These are phyloP conservation scores for Tricholoma matsutake DNA, from an alignment of 768 basidiomycete genomes.

Conservation along the genomic window DNA sequence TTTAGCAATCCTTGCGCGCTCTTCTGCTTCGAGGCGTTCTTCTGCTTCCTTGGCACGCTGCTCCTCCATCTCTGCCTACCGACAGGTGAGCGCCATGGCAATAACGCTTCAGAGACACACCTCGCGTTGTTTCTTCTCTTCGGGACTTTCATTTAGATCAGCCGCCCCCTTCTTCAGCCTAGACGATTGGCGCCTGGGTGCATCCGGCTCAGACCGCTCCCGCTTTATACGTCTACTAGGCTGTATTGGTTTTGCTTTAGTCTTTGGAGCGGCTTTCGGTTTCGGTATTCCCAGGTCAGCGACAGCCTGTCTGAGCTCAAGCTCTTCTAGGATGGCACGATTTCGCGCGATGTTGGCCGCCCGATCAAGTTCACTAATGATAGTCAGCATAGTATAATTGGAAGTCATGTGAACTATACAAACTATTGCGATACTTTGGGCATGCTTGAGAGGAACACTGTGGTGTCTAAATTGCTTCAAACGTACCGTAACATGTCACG, in stretches of 20 bases:
- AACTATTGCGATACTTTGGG: slow-evolving; percentile 50
- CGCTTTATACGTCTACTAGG: slow-evolving; percentile 54
- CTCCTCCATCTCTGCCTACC: slow-evolving; percentile 49
- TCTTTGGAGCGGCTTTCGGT: slow-evolving; percentile 28
- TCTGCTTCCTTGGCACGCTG: slow-evolving; percentile 56
- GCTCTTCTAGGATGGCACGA: slow-evolving; percentile 66
- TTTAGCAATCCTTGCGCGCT: slow-evolving; percentile 58
- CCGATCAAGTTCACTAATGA: slow-evolving; percentile 59
- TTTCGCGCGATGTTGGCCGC: slow-evolving; percentile 83
- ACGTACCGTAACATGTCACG: background rate
- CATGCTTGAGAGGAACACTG: slow-evolving; percentile 26
- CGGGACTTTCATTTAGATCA: slow-evolving; percentile 64
- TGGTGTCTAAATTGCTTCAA: background rate
- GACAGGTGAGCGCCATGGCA: background rate
- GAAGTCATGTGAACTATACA: slow-evolving; percentile 14
- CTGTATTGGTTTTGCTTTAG: slow-evolving; percentile 60
- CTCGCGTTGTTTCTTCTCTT: slow-evolving; percentile 64
- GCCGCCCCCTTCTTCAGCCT: slow-evolving; percentile 47
- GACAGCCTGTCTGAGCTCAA: slow-evolving; percentile 61
- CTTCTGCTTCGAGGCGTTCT: slow-evolving; percentile 57
- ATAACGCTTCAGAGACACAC: slow-evolving; percentile 29
- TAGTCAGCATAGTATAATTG: background rate
- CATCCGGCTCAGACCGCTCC: slow-evolving; percentile 39
- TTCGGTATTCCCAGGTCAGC: slow-evolving; percentile 45
- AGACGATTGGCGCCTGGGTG: slow-evolving; percentile 64